phyloP scores from a whole-genome alignment of 2,329 filamentous ascomycete genomes.

The Colletotrichum liriopes region DNA sequence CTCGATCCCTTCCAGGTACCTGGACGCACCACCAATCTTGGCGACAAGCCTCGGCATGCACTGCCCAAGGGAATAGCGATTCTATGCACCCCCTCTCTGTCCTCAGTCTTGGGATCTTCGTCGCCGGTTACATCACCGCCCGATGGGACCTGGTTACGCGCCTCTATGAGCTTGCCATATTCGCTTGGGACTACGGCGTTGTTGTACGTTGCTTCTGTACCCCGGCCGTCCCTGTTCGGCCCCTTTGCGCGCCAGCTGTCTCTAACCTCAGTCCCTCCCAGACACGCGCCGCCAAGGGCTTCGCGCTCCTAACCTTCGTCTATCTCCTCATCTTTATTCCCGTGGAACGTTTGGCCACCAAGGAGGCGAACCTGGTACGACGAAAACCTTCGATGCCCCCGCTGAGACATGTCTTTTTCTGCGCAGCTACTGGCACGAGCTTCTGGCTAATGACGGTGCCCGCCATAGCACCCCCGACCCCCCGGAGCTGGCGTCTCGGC shows the following conservation, averaged over 20 bases:
- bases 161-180: conserved; percentile 96
- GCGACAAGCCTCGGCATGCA: conserved; percentile 58
- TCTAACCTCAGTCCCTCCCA: conserved; percentile 53
- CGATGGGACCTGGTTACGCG: conserved; percentile 98
- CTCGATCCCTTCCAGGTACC: conserved; percentile 11
- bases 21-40: conserved; percentile 33
- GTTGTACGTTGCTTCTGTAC: conserved; percentile 73
- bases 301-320: conserved; percentile 84
- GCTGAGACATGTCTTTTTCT: conserved; percentile 31
- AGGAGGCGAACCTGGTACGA: conserved; percentile 85
- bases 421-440: conserved; percentile 41
- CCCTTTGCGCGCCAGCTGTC: conserved; percentile 34
- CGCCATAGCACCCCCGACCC: conserved; percentile 82
- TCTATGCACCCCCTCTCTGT: conserved; percentile 98
- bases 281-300: conserved; percentile 89
- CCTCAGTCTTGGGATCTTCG: conserved; percentile 96
- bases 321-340: conserved; percentile 90
- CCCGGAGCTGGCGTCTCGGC: conserved; percentile 88
- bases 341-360: conserved; percentile 84
- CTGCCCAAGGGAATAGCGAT: conserved; percentile 60
- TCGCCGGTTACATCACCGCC: conserved; percentile 99
- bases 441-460: conserved; percentile 47
- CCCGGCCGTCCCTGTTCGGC: background rate
- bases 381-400: conserved; percentile 41
- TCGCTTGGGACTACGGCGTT: conserved; percentile 99